phyloP scores from a whole-genome alignment of 345 rosid species.

The rapeseed (Brassica napus) region DNA sequence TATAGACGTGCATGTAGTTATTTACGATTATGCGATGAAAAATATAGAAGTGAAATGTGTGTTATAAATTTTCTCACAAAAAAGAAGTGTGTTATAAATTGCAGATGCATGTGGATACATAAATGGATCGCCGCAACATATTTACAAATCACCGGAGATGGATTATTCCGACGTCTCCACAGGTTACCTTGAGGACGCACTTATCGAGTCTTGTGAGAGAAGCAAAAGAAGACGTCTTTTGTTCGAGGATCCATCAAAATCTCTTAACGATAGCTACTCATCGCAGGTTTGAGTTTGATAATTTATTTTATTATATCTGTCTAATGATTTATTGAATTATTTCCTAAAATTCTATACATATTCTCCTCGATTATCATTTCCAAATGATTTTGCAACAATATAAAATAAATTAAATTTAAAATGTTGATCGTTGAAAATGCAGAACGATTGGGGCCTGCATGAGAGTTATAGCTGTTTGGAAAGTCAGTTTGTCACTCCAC shows the following conservation, averaged over 20 bases:
- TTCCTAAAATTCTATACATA: not conserved
- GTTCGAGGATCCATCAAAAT: slow-evolving; percentile 35
- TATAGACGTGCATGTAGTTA: slow-evolving; percentile 10
- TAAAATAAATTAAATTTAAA: not conserved
- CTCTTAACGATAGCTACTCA: slow-evolving; percentile 4
- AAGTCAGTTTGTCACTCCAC: slow-evolving; percentile 35
- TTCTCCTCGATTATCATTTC: slow-evolving; percentile 17
- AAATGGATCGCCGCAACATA: slow-evolving; percentile 42
- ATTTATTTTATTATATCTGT: not conserved
- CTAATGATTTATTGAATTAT: not conserved
- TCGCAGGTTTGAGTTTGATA: slow-evolving; percentile 28
- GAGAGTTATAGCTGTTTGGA: slow-evolving; percentile 59
- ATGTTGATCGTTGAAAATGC: slow-evolving; percentile 25
- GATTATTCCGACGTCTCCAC: slow-evolving; percentile 62
- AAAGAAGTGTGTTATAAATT: not conserved
- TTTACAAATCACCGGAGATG: slow-evolving; percentile 42
- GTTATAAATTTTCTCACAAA: not conserved
- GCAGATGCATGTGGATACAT: slow-evolving; percentile 46
- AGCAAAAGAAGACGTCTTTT: slow-evolving; percentile 69
- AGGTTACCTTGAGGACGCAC: slow-evolving; percentile 88
- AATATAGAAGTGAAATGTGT: slow-evolving; percentile 1
- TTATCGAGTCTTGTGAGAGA: slow-evolving; percentile 61
- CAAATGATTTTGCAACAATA: slow-evolving; percentile 22
- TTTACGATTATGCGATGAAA: not conserved
- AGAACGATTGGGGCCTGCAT: slow-evolving; percentile 63